These are phyloP conservation scores for Fusarium burgessii DNA, from an alignment of 2,329 filamentous ascomycete genomes.

Conservation along the genomic window DNA sequence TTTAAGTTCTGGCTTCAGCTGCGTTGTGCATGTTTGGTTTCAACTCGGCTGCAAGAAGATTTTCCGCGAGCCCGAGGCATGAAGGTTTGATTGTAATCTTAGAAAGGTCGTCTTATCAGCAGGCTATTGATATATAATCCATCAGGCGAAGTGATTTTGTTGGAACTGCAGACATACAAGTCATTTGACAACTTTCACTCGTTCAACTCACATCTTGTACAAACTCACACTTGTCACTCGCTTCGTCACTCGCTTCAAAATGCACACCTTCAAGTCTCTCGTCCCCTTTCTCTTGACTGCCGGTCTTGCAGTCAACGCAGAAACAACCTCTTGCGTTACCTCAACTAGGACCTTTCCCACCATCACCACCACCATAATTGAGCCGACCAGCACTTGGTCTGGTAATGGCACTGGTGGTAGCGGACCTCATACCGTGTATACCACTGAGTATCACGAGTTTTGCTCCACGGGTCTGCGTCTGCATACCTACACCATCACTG, in stretches of 20 bases:
- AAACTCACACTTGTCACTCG: not conserved
- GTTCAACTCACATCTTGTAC: not conserved
- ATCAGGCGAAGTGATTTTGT: not conserved
- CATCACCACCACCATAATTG: not conserved
- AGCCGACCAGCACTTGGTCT: not conserved
- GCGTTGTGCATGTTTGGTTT: not conserved
- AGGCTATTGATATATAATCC: not conserved
- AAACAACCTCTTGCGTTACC: not conserved
- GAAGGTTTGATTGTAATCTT: too few species aligned
- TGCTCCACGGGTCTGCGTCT: not conserved
- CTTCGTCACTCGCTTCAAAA: not conserved
- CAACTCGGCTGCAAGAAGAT: not conserved
- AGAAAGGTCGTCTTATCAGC: too few species aligned
- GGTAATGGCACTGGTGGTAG: not conserved
- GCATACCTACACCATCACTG: not conserved
- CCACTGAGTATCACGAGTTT: not conserved
- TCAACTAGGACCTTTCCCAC: not conserved
- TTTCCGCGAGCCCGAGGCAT: not conserved
- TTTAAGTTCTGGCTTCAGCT: not conserved
- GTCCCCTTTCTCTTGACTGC: not conserved
- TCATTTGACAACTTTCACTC: not conserved
- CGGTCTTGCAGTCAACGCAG: not conserved
- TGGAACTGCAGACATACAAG: fast-evolving
- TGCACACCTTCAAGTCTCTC: not conserved
- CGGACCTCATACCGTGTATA: not conserved